Base-by-base conservation (phyloP, 805 yeast species). In the Ogataea trehalophila region DNA sequence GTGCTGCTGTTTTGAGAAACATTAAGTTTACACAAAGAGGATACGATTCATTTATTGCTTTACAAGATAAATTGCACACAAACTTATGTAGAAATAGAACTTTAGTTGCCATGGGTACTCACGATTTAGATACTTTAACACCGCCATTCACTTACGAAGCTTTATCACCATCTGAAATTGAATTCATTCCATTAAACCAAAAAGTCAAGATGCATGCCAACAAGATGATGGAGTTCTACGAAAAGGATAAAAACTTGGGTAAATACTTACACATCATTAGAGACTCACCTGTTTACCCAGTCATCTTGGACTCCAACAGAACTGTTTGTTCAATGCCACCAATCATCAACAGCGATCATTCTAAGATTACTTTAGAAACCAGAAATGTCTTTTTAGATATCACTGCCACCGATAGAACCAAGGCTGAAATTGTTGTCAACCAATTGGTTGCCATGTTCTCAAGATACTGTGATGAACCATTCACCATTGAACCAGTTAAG, bases 91-190 rank as follows among this genome's bases (percentile, higher is more conserved):
- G 99, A 75, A 87, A 92, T 71, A 87, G 99, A 78, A 85, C 96
- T 33, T 78, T 94, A 58, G 99, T 94, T 47, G 98, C 99, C 43
- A 90, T 92, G 77, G 99, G 99, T 61, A 94, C 99, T 45, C 99
- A 94, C 64, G 98, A 94, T 69, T 75, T 85, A 52, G 95, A 88
- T 66, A 80, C 85, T 42, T 71, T 92, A 56, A 66, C 77, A 26
- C 95, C 96, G 50, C 67, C 67, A 22, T 89, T 94, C 72, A 80
- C 88, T 46, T 94, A 89, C 73, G 88, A 85, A 63, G 97, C 94
- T 39, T 72, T 86, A 55, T 74, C 81, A 46, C 97, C 97, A 49
- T 71, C 77, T 55, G 90, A 87, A 40, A 75, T 94, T 66, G 74
- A 78, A 52, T 91, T 87, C 58, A 71, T 73, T 42, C 95, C 95